Evolutionary conservation across 345 rosid species (phyloP), one percentile per base, ranked within the genome.

Genomic region (Heritiera littoralis): DNA sequence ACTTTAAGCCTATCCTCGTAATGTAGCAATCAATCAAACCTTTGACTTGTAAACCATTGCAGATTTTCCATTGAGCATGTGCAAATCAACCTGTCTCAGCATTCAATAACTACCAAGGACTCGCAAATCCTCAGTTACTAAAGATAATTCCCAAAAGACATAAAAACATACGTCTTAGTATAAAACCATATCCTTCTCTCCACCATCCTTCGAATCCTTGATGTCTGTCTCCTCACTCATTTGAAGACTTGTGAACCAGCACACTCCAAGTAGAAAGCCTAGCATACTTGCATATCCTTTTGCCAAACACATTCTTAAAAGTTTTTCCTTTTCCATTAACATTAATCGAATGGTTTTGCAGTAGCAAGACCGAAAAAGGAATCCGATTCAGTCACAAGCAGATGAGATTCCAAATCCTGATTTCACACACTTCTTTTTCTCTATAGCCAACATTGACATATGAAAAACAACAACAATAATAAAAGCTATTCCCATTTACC

Each of bases 331-430:
- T 30, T 7, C 23, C 9, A 23, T 10, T 12, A 70, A 28, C 75
- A 40, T 71, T 15, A 4, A 71, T 49, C 59, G 14, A 71, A 14
- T 15, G 1, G 3, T 35, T 65, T 38, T 65, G n/a, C 3, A 9
- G 1, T 4, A 14, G 20, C 69, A 65, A 35, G 11, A 38, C 12
- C 0, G 5, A 35, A 28, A 30, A 28, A 61, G 5, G 38, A 61
- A 63, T 32, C 66, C 20, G 5, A 38, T 65, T 65, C n/a, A 35
- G 0, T 65, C 8, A 10, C 60, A 30, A 15, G 60, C 60, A 28
- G 15, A 43, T 17, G 8, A 71, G 41, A 71, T 71, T 30, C 59
- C 60, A 71, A 30, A 51, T 71, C 75, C 69, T 65, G 46, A 65
- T 65, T 65, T 65, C 69, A 65, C 8, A 14, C 15, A 9, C 43